Conservation (phyloP, 495 filamentous ascomycete species). For the Lepidopterella palustris region DNA sequence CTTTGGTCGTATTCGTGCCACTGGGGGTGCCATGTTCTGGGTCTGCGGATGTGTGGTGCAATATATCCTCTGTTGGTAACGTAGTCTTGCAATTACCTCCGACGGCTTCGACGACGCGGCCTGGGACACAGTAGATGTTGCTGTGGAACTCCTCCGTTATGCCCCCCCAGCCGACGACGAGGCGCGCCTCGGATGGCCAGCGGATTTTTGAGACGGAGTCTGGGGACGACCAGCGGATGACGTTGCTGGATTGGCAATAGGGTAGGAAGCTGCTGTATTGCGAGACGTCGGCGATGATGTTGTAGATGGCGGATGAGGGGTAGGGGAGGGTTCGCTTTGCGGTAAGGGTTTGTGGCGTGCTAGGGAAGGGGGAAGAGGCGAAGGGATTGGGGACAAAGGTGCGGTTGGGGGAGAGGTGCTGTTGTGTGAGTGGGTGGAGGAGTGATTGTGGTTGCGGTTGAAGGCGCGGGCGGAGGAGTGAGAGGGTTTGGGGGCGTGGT, state of each 20-base stretch:
- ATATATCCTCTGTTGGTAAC: constrained; percentile 38
- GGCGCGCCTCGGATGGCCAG: constrained; percentile 67
- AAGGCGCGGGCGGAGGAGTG: constrained; percentile 18
- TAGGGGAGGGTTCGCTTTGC: constrained; percentile 8
- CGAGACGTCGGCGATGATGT: constrained; percentile 1
- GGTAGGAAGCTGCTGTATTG: constrained; percentile 75
- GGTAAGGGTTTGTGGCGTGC: constrained; percentile 62
- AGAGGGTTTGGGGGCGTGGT: constrained; percentile 32
- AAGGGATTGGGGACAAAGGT: constrained; percentile 69
- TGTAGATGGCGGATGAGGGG: constrained; percentile 2
- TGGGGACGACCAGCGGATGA: constrained; percentile 53
- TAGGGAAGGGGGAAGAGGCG: constrained; percentile 63
- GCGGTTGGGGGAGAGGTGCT: constrained; percentile 34
- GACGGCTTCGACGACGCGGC: constrained; percentile 66
- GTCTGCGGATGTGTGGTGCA: constrained; percentile 28
- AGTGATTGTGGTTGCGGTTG: too few relatives aligned
- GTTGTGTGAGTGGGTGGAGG: too few relatives aligned
- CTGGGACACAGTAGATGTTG: constrained; percentile 64
- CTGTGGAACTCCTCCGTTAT: constrained; percentile 76
- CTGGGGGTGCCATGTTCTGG: not conserved
- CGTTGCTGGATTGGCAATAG: constrained; percentile 65
- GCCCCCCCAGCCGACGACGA: constrained; percentile 77
- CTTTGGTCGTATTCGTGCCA: constrained; percentile 5
- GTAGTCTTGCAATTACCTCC: constrained; percentile 51
- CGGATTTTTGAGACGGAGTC: constrained; percentile 40